These are phyloP conservation scores for Vachellia collinsii DNA, from an alignment of 306 rosid species.

Conservation along the genomic window DNA sequence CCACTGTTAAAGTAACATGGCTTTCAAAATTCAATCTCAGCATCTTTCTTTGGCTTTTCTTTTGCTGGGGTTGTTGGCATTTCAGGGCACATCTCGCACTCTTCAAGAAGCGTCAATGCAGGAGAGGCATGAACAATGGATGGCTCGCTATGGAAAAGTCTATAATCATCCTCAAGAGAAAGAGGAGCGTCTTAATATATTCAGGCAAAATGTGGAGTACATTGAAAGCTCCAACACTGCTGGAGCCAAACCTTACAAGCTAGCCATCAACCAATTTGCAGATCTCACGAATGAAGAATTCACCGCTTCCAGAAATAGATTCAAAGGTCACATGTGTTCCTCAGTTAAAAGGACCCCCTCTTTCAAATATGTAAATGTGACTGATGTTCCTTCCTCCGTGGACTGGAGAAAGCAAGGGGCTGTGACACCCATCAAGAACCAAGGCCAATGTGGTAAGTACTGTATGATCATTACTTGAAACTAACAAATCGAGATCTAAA, in stretches of 20 bases:
- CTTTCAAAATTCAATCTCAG: not conserved
- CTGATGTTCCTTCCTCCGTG: conserved; percentile 5
- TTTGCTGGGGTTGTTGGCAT: conserved; percentile 37
- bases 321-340: conserved; percentile 45
- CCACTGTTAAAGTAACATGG: conserved; percentile 24
- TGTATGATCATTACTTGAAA: not conserved
- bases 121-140: conserved; percentile 45
- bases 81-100: conserved; percentile 36
- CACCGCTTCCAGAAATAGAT: conserved; percentile 39
- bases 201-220: conserved; percentile 37
- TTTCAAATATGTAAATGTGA: conserved; percentile 37
- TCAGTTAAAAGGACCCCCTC: not conserved
- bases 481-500: not conserved
- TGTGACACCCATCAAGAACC: conserved; percentile 41
- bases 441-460: conserved; percentile 33
- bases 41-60: conserved; percentile 28
- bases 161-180: conserved; percentile 23
- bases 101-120: conserved; percentile 41
- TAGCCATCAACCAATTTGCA: conserved; percentile 34
- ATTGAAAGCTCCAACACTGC: conserved; percentile 37
- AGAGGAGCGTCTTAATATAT: conserved; percentile 41
- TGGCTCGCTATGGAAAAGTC: conserved; percentile 23
- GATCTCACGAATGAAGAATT: conserved; percentile 55
- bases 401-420: conserved; percentile 43
- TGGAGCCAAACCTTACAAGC: conserved; percentile 43